Evolutionary conservation across 352 stramenopile genomes (phyloP), one percentile per base, ranked within the genome.

Genomic region (Phytophthora kernoviae): DNA sequence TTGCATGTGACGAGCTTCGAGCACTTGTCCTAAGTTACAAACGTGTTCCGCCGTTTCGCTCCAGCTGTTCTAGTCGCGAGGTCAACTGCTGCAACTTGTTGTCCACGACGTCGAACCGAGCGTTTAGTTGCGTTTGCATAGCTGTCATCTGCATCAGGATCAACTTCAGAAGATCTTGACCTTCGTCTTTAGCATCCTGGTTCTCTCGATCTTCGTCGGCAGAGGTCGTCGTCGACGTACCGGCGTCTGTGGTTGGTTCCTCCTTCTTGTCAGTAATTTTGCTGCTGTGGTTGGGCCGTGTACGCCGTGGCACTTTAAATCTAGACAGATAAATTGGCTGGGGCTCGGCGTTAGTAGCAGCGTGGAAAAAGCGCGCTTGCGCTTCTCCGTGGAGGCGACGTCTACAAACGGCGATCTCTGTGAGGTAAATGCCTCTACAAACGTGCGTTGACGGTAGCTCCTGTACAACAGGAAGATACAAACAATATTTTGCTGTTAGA

Each of bases 41-140:
- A n/a, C n/a, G n/a, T 54, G 8, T 50, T 60, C 33, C 26, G 47
- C 43, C 20, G 39, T 58, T 65, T 24, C 53, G 54, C 62, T 88
- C 76, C 59, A 87, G 55, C 9, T 72, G 72, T 26, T 70, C 51
- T 11, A 89, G 44, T 15, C 79, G 72, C 2, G n/a, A 22, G 3
- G 32, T 18, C 24, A 89, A 48, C 15, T 73, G 65, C 43, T 62
- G 53, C 53, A 88, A 42, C 21, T 70, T 68, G n/a, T 68, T 40
- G 53, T 87, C 69, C 21, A 87, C 65, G 26, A 44, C 22, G 47
- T 89, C 77, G 26, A 89, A 87, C 53, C 79, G 79, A n/a, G 58
- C 33, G 52, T 81, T 75, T 58, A 89, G 45, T 20, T 81, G 62
- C 44, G 42, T 69, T 45, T 86, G 79, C 52, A 89, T 61, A 4